Conservation (phyloP, 1,284 basidiomycete genomes). For the Sanguinoderma infundibulare region DNA sequence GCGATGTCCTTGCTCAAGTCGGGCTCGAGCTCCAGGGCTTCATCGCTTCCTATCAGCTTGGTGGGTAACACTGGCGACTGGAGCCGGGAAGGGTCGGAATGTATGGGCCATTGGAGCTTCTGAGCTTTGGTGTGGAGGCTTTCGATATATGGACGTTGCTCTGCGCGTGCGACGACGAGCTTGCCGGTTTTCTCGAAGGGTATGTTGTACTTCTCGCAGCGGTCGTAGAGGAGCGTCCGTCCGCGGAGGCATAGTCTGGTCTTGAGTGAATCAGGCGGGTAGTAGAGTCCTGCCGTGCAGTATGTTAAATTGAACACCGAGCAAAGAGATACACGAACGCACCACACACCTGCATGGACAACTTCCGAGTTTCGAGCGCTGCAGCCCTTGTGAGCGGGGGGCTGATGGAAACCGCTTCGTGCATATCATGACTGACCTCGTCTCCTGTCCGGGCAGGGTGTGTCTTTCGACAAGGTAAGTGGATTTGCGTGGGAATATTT, state of each 20-base stretch:
- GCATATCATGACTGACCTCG: slow-evolving; percentile 55
- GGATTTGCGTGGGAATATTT: slow-evolving; percentile 71
- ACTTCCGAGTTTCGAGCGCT: slow-evolving; percentile 97
- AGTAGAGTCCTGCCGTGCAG: slow-evolving; percentile 65
- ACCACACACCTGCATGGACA: slow-evolving; percentile 84
- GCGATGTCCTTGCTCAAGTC: slow-evolving; percentile 75
- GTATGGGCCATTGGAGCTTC: slow-evolving; percentile 54
- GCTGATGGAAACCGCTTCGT: background rate
- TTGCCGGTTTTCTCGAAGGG: slow-evolving; percentile 84
- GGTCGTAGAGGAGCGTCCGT: slow-evolving; percentile 82
- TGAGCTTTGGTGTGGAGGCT: slow-evolving; percentile 69
- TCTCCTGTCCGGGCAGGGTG: slow-evolving; percentile 76
- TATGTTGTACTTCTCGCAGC: slow-evolving; percentile 71
- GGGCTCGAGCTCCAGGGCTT: slow-evolving; percentile 82
- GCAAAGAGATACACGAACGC: too few species aligned
- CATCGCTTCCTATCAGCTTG: slow-evolving; percentile 71
- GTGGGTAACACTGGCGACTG: slow-evolving; percentile 58
- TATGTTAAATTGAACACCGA: too few species aligned
- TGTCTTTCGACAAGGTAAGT: slow-evolving; percentile 90
- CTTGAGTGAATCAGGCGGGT: slow-evolving; percentile 87
- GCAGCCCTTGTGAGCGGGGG: background rate
- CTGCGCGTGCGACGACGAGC: slow-evolving; percentile 77
- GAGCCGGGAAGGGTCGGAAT: slow-evolving; percentile 33
- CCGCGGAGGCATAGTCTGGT: slow-evolving; percentile 89
- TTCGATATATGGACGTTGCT: slow-evolving; percentile 75